These are phyloP conservation scores for Adansonia grandidieri DNA, from an alignment of 441 rosid genomes.

Conservation along the genomic window DNA sequence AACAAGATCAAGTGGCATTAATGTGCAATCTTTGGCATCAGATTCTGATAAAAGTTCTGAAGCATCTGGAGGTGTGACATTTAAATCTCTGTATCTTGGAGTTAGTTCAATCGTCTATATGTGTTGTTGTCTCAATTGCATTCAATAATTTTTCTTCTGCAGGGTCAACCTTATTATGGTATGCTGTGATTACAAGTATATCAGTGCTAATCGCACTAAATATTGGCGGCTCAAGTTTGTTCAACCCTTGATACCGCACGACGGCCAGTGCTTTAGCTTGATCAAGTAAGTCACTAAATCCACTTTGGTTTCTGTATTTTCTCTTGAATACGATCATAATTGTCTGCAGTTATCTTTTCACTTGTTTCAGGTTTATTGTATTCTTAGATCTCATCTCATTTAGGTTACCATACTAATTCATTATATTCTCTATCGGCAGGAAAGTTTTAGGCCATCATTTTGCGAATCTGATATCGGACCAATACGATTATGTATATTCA, in stretches of 20 bases:
- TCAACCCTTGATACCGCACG: slow-evolving; percentile 74
- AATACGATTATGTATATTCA: slow-evolving; percentile 30
- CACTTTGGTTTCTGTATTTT: neutral
- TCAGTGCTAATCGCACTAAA: slow-evolving; percentile 70
- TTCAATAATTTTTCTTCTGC: slow-evolving; percentile 37
- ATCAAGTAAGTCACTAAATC: slow-evolving; percentile 38
- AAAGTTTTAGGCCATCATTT: slow-evolving; percentile 22
- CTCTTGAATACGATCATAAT: slow-evolving; percentile 1
- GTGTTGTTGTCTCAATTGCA: slow-evolving; percentile 24
- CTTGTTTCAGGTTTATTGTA: too few species aligned
- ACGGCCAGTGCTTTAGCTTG: slow-evolving; percentile 30
- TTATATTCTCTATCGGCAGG: slow-evolving; percentile 38
- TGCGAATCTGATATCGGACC: slow-evolving; percentile 25
- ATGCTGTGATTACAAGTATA: slow-evolving; percentile 70
- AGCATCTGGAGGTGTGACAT: slow-evolving; percentile 41
- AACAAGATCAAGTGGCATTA: slow-evolving; percentile 40
- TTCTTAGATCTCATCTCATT: neutral
- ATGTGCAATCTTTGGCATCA: slow-evolving; percentile 38
- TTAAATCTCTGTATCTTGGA: slow-evolving; percentile 17
- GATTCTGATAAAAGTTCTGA: slow-evolving; percentile 43
- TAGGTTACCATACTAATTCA: neutral
- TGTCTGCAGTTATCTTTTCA: neutral
- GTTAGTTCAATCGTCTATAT: slow-evolving; percentile 19
- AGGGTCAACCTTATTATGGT: slow-evolving; percentile 76
- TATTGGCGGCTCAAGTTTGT: slow-evolving; percentile 69